A percentile compares a stretch with the other conserved stretches of the same genome.
These are phyloP conservation scores for Ganoderma boninense DNA, from an alignment of 1,284 basidiomycete genomes.

Conservation along the genomic window DNA sequence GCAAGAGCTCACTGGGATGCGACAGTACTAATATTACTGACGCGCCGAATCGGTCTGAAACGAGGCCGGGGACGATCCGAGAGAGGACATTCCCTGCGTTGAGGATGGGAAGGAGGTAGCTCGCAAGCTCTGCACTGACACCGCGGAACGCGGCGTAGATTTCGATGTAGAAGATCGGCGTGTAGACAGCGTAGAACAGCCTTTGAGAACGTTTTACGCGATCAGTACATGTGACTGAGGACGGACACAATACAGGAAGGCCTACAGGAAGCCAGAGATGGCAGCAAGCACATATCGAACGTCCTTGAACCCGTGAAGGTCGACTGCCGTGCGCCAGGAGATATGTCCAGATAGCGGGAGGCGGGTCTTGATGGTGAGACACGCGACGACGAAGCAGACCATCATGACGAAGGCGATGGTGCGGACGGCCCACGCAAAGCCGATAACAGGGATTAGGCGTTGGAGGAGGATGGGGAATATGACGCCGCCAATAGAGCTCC, in stretches of 20 bases:
- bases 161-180: slow-evolving; percentile 48
- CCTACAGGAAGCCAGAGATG: slow-evolving; percentile 42
- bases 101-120: slow-evolving; percentile 29
- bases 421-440: slow-evolving; percentile 55
- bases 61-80: slow-evolving; percentile 25
- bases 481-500: slow-evolving; percentile 60
- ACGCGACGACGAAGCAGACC: slow-evolving; percentile 39
- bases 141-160: slow-evolving; percentile 30
- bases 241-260: no score
- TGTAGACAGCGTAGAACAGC: slow-evolving; percentile 44
- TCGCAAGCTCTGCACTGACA: slow-evolving; percentile 20
- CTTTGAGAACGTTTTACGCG: slow-evolving; percentile 24
- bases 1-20: no score
- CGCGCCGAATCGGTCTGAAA: slow-evolving; percentile 28
- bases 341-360: slow-evolving; percentile 25
- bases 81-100: slow-evolving; percentile 29
- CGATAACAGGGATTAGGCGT: no score
- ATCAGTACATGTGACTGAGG: no score
- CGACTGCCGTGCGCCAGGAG: slow-evolving; percentile 34
- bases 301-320: slow-evolving; percentile 44
- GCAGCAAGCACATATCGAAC: slow-evolving; percentile 40
- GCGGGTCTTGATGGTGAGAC: slow-evolving; percentile 33
- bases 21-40: neutral
- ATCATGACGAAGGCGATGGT: slow-evolving; percentile 43
- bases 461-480: slow-evolving; percentile 53